Conservation (phyloP, 805 yeast species). For the Saccharomycopsis fermentans region DNA sequence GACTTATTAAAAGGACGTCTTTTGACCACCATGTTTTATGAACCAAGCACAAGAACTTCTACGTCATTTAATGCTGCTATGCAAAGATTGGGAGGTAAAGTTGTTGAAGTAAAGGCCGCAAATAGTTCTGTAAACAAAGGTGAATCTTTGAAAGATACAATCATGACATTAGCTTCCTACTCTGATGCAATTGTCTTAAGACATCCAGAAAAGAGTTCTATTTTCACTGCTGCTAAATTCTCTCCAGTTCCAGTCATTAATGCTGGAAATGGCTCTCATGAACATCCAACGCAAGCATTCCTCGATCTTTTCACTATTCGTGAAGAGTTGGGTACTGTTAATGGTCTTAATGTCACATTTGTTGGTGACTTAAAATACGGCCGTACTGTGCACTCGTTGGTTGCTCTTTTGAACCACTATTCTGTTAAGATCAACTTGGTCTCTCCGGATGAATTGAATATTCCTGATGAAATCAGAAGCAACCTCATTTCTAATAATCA, state of each 20-base stretch:
- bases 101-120: conserved; percentile 73
- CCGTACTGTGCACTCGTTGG: conserved; percentile 95
- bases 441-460: conserved; percentile 75
- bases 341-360: conserved; percentile 94
- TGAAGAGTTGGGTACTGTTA: conserved; percentile 97
- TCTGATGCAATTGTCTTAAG: conserved; percentile 95
- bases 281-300: conserved; percentile 98
- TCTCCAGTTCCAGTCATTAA: conserved; percentile 95
- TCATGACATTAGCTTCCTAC: conserved; percentile 89
- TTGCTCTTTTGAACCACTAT: conserved; percentile 81
- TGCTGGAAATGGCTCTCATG: conserved; percentile 97
- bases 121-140: conserved; percentile 97
- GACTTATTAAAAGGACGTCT: conserved; percentile 86
- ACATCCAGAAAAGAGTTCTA: conserved; percentile 89
- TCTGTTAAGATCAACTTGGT: conserved; percentile 89
- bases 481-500: conserved; percentile 58
- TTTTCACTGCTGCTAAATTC: conserved; percentile 88
- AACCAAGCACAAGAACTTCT: conserved; percentile 95
- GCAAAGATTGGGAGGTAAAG: conserved; percentile 99
- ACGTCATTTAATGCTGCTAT: conserved; percentile 98
- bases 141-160: conserved; percentile 93
- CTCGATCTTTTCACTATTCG: conserved; percentile 95
- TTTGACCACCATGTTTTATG: conserved; percentile 91
- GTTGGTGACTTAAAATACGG: conserved; percentile 99
- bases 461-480: conserved; percentile 66